Base-by-base conservation (phyloP, 805 yeast genomes). In the Candida schatavii region DNA sequence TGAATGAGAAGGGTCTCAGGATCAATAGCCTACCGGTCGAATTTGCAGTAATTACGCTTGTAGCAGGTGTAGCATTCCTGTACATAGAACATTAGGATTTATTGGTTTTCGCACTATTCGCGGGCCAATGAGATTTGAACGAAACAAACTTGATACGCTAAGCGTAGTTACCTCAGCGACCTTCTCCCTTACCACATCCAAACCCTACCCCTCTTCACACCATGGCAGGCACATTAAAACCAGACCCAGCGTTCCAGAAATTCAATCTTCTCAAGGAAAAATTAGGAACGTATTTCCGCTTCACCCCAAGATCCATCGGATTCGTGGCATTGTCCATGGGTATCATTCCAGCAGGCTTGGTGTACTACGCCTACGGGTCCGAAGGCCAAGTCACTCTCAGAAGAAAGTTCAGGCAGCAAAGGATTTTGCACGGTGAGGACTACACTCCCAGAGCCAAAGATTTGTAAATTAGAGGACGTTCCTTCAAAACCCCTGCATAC, bases 141-240 rank as follows among this genome's bases (percentile, higher is more conserved):
- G 22, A 35, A 40, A 30, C 41, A 20, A 29, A 31, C 29, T n/a
- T n/a, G n/a, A n/a, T n/a, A n/a, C n/a, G n/a, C n/a, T n/a, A n/a
- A n/a, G n/a, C n/a, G n/a, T n/a, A n/a, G n/a, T n/a, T n/a, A n/a
- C n/a, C n/a, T n/a, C n/a, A n/a, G n/a, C n/a, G n/a, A n/a, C n/a
- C n/a, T n/a, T n/a, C 9, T 25, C 9, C 13, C n/a, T n/a, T n/a
- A n/a, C 25, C 10, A 35, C 38, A 25, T 22, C 21, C 20, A n/a
- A n/a, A n/a, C n/a, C n/a, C n/a, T n/a, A n/a, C n/a, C n/a, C n/a
- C n/a, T n/a, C 13, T 19, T 18, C n/a, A 10, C 20, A 36, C 15
- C n/a, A 70, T 70, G 75, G 75, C 74, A 38, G 65, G 58, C 46
- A 70, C 75, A 34, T 65, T 70, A 47, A 62, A 52, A 56, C 72